Percentiles rank a stretch among this genome's conserved stretches.
phyloP scores from a whole-genome alignment of 768 basidiomycete genomes.

The Lactifluus rugatus region DNA sequence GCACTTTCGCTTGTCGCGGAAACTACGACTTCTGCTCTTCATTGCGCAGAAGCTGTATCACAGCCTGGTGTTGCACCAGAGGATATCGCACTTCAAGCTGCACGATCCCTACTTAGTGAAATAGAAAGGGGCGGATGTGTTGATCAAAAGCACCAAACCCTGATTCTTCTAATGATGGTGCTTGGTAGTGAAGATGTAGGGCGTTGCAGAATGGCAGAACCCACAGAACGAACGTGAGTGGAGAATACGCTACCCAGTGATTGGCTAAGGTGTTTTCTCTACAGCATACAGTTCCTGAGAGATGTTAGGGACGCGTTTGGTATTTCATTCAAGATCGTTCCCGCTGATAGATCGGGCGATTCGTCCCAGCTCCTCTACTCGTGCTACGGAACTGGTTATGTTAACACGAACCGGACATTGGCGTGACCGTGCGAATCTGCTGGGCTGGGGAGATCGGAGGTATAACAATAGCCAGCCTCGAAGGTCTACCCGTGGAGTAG shows the following conservation, averaged over 20 bases:
- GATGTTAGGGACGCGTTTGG: slow-evolving; percentile 80
- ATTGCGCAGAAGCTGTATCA: slow-evolving; percentile 81
- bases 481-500: too few species aligned
- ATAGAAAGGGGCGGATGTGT: slow-evolving; percentile 81
- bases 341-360: slow-evolving; percentile 43
- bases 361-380: slow-evolving; percentile 64
- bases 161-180: slow-evolving; percentile 85
- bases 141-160: slow-evolving; percentile 78
- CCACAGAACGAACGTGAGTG: slow-evolving; percentile 62
- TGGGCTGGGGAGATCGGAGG: background rate
- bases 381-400: slow-evolving; percentile 87
- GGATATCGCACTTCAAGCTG: slow-evolving; percentile 79
- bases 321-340: slow-evolving; percentile 83
- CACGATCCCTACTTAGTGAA: slow-evolving; percentile 69
- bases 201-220: slow-evolving; percentile 75
- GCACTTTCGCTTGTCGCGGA: slow-evolving; percentile 85
- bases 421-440: slow-evolving; percentile 33
- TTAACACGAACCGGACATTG: slow-evolving; percentile 76
- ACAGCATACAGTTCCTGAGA: slow-evolving; percentile 83
- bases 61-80: slow-evolving; percentile 81
- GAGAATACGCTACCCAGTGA: background rate
- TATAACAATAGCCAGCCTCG: background rate
- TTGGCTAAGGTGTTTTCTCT: slow-evolving; percentile 11
- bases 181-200: slow-evolving; percentile 98
- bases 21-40: slow-evolving; percentile 81